Evolutionary conservation across 441 rosid species (phyloP).

Genomic region (Biscutella laevigata): DNA sequence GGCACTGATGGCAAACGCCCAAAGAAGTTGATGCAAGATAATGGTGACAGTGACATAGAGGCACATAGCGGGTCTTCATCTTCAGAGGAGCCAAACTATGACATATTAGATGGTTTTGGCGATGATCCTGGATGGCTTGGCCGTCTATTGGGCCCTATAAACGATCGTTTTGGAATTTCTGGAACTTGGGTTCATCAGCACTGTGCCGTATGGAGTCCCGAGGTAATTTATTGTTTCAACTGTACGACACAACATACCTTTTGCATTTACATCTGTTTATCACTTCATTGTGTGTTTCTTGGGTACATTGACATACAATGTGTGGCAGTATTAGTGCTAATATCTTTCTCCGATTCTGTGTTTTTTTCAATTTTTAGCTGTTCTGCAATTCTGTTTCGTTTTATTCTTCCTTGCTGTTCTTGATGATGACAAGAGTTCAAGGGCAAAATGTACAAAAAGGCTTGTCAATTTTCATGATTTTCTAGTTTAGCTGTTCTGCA

Average conservation of each 20-base stretch:
- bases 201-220: conserved; percentile 99
- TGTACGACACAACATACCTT: background rate
- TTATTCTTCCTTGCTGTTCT: conserved; percentile 2
- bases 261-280: conserved; percentile 12
- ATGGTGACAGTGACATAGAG: conserved; percentile 75
- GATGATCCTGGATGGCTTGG: conserved; percentile 98
- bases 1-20: conserved; percentile 91
- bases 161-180: conserved; percentile 92
- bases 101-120: conserved; percentile 91
- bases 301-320: conserved; percentile 2
- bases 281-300: background rate
- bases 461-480: background rate
- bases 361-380: background rate
- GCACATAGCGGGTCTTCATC: conserved; percentile 74
- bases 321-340: conserved; percentile 8
- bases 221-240: conserved; percentile 42
- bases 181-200: conserved; percentile 98
- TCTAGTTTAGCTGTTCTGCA: background rate
- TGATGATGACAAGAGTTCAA: background rate
- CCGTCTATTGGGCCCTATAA: conserved; percentile 83
- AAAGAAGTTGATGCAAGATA: conserved; percentile 61
- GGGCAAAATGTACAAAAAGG: conserved; percentile 5
- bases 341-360: conserved; percentile 11
- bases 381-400: background rate
- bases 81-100: conserved; percentile 75